A percentile compares a stretch with the other conserved stretches of the same genome.
Conservation (phyloP, 1,284 basidiomycete genomes). For the Ustilago trichophora region DNA sequence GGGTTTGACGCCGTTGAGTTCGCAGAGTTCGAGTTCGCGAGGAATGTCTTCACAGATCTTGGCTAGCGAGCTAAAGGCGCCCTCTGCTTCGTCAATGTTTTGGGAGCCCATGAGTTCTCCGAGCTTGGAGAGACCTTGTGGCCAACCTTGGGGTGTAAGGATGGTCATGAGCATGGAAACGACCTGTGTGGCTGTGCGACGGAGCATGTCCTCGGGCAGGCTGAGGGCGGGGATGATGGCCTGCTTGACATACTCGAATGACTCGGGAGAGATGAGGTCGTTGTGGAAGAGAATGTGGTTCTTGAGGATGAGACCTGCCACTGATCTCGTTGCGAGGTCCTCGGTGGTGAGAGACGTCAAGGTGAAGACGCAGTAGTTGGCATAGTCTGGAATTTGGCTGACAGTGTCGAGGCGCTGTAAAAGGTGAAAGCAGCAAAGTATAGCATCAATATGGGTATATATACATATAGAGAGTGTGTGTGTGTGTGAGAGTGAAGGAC, state of each 20-base stretch:
- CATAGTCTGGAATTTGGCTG: slow-evolving; percentile 72
- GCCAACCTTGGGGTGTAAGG: slow-evolving; percentile 60
- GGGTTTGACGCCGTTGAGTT: slow-evolving; percentile 74
- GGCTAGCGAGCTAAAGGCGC: slow-evolving; percentile 91
- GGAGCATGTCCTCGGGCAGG: slow-evolving; percentile 60
- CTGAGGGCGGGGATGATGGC: slow-evolving; percentile 62
- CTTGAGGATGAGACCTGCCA: slow-evolving; percentile 96
- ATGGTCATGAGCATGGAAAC: slow-evolving; percentile 64
- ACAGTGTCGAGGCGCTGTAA: slow-evolving; percentile 57
- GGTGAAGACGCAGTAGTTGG: slow-evolving; percentile 95
- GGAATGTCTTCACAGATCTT: slow-evolving; percentile 98
- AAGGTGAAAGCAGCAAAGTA: neutral
- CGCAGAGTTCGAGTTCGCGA: slow-evolving; percentile 85
- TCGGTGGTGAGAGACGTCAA: slow-evolving; percentile 81
- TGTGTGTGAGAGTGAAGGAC: neutral
- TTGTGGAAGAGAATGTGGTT: slow-evolving; percentile 74
- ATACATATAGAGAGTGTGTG: neutral
- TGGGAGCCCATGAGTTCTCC: slow-evolving; percentile 56
- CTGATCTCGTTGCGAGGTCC: slow-evolving; percentile 88
- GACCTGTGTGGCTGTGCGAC: slow-evolving; percentile 64
- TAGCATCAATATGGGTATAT: no score
- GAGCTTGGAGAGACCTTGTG: slow-evolving; percentile 59
- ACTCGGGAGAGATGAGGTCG: slow-evolving; percentile 55
- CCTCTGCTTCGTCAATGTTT: slow-evolving; percentile 67
- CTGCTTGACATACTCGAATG: slow-evolving; percentile 62